Conservation (phyloP, 257 asterid genomes). For the Przewalskia tangutica region DNA sequence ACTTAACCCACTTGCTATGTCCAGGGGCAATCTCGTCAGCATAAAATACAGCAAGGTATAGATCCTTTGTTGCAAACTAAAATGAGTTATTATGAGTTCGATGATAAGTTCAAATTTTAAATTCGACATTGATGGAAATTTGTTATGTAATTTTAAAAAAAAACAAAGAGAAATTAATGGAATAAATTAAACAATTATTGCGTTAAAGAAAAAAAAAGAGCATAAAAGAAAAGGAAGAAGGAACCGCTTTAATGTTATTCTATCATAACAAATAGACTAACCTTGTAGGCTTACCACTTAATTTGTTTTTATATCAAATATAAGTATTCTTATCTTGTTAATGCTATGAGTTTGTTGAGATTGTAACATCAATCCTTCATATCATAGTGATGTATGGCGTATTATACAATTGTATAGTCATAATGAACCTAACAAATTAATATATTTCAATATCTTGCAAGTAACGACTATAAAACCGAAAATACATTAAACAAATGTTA, state of each 20-base stretch:
- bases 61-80: no score
- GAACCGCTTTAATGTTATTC: not conserved
- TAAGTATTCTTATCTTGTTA: not conserved
- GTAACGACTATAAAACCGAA: not conserved
- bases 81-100: not conserved
- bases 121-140: no score
- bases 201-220: not conserved
- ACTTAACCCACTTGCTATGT: slow-evolving; percentile 5
- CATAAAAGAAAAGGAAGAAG: not conserved
- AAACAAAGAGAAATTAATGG: not conserved
- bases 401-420: not conserved
- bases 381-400: not conserved
- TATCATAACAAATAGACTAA: not conserved
- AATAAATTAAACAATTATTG: not conserved
- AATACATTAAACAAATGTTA: not conserved
- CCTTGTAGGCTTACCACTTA: not conserved
- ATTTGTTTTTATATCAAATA: not conserved
- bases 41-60: not conserved
- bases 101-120: not conserved
- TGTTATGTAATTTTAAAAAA: no score
- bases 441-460: not conserved
- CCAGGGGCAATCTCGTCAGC: not conserved
- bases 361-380: not conserved
- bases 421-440: not conserved
- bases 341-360: not conserved